Conservation (phyloP, 208 protist species). For the Crithidia acanthocephali region DNA sequence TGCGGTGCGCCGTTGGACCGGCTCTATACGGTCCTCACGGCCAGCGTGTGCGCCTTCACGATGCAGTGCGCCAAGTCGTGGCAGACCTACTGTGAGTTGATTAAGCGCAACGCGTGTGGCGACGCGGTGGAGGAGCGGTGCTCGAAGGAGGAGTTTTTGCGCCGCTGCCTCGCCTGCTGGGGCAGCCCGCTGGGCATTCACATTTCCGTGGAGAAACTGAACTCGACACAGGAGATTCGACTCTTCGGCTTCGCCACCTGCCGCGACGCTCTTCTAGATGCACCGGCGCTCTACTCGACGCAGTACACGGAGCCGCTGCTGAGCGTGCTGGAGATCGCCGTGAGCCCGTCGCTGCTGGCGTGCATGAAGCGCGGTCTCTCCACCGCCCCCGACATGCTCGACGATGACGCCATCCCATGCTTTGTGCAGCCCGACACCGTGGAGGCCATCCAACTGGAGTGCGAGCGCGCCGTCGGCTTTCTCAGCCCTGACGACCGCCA, state of each 20-base stretch:
- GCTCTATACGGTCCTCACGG: conserved; percentile 56
- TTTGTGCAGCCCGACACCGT: conserved; percentile 63
- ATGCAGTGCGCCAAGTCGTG: conserved; percentile 62
- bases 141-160: conserved; percentile 64
- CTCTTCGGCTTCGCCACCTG: conserved; percentile 36
- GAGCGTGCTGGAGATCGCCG: conserved; percentile 47
- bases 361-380: conserved; percentile 57
- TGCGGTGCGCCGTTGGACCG: conserved; percentile 38
- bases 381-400: conserved; percentile 55
- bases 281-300: conserved; percentile 26
- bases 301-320: conserved; percentile 25
- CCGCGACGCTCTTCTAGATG: conserved; percentile 24
- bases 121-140: conserved; percentile 35
- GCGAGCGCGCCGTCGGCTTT: conserved; percentile 78
- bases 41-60: conserved; percentile 64
- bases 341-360: conserved; percentile 54
- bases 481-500: conserved; percentile 49
- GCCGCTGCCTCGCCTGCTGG: conserved; percentile 55
- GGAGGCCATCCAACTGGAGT: conserved; percentile 63
- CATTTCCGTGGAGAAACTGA: conserved; percentile 28
- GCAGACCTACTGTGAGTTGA: conserved; percentile 60
- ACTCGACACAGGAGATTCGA: conserved; percentile 26
- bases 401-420: conserved; percentile 27
- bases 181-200: conserved; percentile 70
- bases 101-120: conserved; percentile 35